Percentiles rank a stretch among this genome's conserved stretches.
phyloP scores from a whole-genome alignment of 495 filamentous ascomycete genomes.

The Filosporella fistucella region DNA sequence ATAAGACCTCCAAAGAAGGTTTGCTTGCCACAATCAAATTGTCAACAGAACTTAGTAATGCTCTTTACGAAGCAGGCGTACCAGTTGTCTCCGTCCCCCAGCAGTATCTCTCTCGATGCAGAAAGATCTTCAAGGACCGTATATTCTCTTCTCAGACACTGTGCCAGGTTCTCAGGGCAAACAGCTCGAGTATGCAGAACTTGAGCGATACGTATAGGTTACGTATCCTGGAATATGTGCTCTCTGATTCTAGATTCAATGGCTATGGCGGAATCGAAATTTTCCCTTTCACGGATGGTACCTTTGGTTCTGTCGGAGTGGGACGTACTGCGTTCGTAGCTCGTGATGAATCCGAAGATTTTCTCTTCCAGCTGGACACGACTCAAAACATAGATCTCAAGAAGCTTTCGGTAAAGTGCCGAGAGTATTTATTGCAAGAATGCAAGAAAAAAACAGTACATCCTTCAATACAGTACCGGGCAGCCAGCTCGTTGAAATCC shows the following conservation, averaged over 20 bases:
- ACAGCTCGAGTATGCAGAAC: background rate
- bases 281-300: constrained; percentile 20
- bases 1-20: constrained; percentile 3
- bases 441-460: constrained; percentile 7
- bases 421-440: background rate
- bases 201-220: constrained; percentile 13
- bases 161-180: constrained; percentile 3
- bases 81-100: constrained; percentile 15
- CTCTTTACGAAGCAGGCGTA: constrained; percentile 13
- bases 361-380: constrained; percentile 11
- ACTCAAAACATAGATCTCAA: constrained; percentile 7
- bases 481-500: constrained; percentile 9
- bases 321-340: constrained; percentile 4
- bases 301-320: constrained; percentile 13
- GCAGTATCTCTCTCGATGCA: background rate
- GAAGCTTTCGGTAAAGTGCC: constrained; percentile 3
- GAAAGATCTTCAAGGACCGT: constrained; percentile 8
- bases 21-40: constrained; percentile 5
- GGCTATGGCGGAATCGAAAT: constrained; percentile 11
- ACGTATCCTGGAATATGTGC: constrained; percentile 15
- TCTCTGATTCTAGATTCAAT: constrained; percentile 6
- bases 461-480: constrained; percentile 16
- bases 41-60: constrained; percentile 7
- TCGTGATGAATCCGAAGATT: constrained; percentile 7
- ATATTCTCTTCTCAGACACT: constrained; percentile 5